These are phyloP conservation scores for Epichloe hybrida DNA, from an alignment of 2,329 filamentous ascomycete genomes.

Conservation along the genomic window DNA sequence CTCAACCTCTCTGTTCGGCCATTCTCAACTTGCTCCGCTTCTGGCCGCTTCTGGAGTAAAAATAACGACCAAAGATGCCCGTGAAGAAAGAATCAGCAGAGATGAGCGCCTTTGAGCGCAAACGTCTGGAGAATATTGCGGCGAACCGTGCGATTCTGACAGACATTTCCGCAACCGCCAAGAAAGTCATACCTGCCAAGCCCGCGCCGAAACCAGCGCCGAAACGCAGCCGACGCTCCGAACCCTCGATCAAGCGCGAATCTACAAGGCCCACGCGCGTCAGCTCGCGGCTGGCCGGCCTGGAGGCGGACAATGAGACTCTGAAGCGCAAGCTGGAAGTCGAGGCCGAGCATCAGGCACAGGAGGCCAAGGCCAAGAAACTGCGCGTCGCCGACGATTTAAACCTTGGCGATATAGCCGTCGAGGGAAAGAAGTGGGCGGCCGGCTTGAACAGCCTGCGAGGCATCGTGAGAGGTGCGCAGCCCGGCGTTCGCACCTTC, in stretches of 20 bases:
- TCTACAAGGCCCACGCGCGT: conserved; percentile 36
- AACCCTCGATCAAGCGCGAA: conserved; percentile 32
- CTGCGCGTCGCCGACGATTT: conserved; percentile 42
- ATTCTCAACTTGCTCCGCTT: not conserved
- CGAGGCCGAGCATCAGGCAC: conserved; percentile 29
- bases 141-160: conserved; percentile 71
- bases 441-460: conserved; percentile 52
- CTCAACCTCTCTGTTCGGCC: no score
- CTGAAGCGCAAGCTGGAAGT: conserved; percentile 38
- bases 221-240: conserved; percentile 18
- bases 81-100: conserved; percentile 27
- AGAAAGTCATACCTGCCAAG: conserved; percentile 47
- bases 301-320: conserved; percentile 33
- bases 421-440: conserved; percentile 68
- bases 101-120: conserved; percentile 76
- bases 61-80: conserved; percentile 25
- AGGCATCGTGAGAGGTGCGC: conserved; percentile 48
- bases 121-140: conserved; percentile 73
- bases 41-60: no score
- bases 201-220: conserved; percentile 34
- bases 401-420: conserved; percentile 60
- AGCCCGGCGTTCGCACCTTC: conserved; percentile 75
- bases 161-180: conserved; percentile 59
- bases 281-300: conserved; percentile 44
- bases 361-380: conserved; percentile 43